phyloP scores from a whole-genome alignment of 2,329 filamentous ascomycete genomes.

The Tolypocladium pustulatum region DNA sequence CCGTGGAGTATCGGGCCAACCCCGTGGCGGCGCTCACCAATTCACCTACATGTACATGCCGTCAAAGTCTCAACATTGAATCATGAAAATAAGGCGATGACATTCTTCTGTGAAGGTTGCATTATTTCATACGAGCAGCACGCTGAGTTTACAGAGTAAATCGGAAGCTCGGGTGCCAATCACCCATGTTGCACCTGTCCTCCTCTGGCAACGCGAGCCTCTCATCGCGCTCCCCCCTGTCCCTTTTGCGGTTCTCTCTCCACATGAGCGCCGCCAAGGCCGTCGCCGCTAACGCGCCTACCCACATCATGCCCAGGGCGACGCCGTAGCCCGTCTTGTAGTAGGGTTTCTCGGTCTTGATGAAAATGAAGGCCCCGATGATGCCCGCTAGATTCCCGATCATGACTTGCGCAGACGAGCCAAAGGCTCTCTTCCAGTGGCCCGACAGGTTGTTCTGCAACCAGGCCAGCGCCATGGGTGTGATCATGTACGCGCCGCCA shows the following conservation, averaged over 20 bases:
- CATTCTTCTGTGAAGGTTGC: no score
- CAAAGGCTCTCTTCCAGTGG: conserved; percentile 45
- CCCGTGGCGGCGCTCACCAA: no score
- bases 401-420: conserved; percentile 36
- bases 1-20: neutral
- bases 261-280: conserved; percentile 16
- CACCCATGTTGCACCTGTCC: conserved; percentile 21
- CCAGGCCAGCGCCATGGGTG: conserved; percentile 46
- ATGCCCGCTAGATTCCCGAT: conserved; percentile 41
- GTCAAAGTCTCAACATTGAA: no score
- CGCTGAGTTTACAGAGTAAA: conserved; percentile 19
- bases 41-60: no score
- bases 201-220: conserved; percentile 17
- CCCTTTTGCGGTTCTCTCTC: conserved; percentile 24
- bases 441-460: conserved; percentile 45
- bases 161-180: conserved; percentile 24
- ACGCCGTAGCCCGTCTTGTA: conserved; percentile 40
- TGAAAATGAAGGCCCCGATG: conserved; percentile 33
- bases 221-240: conserved; percentile 18
- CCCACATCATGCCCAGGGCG: conserved; percentile 33
- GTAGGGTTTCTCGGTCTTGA: conserved; percentile 31
- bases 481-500: conserved; percentile 40
- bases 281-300: conserved; percentile 25
- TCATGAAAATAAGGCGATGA: neutral
- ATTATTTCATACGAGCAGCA: neutral